phyloP scores from a whole-genome alignment of 78 protist species.

The Dictyostelium brefeldianum region DNA sequence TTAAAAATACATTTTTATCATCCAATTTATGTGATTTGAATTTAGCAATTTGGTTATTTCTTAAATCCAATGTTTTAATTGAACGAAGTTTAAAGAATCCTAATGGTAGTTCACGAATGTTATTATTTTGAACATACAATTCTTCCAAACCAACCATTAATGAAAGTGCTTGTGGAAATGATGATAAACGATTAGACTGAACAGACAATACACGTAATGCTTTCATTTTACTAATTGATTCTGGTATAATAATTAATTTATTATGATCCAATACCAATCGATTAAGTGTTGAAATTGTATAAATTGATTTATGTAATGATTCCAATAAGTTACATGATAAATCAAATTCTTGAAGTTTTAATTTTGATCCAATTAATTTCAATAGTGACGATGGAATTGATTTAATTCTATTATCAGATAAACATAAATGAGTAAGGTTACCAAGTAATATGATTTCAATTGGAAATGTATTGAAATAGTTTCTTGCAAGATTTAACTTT shows the following conservation, averaged over 20 bases:
- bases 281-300: conserved; percentile 11
- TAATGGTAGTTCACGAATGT: conserved; percentile 56
- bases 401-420: conserved; percentile 54
- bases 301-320: conserved; percentile 33
- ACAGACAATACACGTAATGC: conserved; percentile 24
- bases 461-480: conserved; percentile 62
- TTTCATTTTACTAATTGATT: conserved; percentile 47
- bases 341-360: conserved; percentile 35
- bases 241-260: conserved; percentile 26
- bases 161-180: conserved; percentile 61
- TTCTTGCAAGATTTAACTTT: conserved; percentile 14
- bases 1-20: conserved; percentile 24
- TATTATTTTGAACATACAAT: conserved; percentile 39
- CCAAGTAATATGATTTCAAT: conserved; percentile 32
- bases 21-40: conserved; percentile 53
- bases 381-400: conserved; percentile 33
- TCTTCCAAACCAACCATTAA: conserved; percentile 54
- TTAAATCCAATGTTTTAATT: not conserved
- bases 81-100: conserved; percentile 49
- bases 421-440: conserved; percentile 3
- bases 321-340: conserved; percentile 36
- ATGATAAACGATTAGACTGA: conserved; percentile 10
- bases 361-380: conserved; percentile 43
- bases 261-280: conserved; percentile 31
- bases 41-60: conserved; percentile 46